phyloP scores from a whole-genome alignment of 2,329 filamentous ascomycete species.

The Pseudocercospora fijiensis region DNA sequence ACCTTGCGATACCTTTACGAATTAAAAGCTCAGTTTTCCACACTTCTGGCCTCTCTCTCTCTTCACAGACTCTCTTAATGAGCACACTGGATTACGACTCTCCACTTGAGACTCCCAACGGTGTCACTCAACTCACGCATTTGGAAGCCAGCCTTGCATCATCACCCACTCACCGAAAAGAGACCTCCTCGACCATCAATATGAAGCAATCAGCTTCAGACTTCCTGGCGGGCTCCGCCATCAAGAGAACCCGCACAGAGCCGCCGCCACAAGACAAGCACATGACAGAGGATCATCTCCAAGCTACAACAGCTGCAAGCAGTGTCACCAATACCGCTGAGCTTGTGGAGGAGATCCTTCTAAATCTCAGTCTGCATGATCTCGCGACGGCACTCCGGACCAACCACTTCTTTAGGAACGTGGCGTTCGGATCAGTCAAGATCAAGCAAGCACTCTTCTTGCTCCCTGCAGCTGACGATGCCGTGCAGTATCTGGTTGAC shows the following conservation, averaged over 20 bases:
- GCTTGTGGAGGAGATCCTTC: background rate
- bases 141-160: background rate
- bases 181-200: background rate
- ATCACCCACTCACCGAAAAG: fast-evolving
- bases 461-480: background rate
- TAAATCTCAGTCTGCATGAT: background rate
- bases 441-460: background rate
- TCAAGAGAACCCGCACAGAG: background rate
- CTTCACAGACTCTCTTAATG: no score
- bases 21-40: no score
- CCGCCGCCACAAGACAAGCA: background rate
- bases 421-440: background rate
- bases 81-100: no score
- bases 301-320: background rate
- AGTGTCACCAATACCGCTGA: background rate
- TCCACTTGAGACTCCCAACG: no score
- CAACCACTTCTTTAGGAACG: background rate
- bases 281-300: background rate
- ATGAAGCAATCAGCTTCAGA: background rate
- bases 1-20: no score
- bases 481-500: background rate
- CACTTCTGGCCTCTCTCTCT: no score
- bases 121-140: no score
- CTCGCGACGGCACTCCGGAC: background rate
- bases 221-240: background rate